phyloP scores from a whole-genome alignment of 306 rosid genomes.

The Prunus armeniaca region DNA sequence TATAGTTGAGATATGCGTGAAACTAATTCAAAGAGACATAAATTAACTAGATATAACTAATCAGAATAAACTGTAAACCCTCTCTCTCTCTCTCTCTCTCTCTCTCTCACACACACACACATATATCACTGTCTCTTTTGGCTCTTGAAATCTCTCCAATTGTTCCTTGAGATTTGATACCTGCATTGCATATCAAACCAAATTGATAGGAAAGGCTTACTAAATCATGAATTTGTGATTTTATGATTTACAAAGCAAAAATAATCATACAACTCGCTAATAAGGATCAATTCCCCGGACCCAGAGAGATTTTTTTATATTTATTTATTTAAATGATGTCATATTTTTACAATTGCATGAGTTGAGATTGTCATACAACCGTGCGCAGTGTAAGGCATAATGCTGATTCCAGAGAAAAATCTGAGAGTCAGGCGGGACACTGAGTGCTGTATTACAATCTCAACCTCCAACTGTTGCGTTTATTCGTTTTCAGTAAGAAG shows the following conservation, averaged over 20 bases:
- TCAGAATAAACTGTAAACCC: background rate
- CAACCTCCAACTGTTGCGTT: background rate
- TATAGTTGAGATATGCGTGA: no score
- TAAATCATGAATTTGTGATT: background rate
- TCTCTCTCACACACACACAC: background rate
- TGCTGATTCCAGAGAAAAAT: background rate
- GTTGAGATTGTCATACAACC: background rate
- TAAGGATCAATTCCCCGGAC: no score
- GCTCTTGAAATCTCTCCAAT: background rate
- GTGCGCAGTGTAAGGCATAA: conserved; percentile 13
- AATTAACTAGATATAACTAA: no score
- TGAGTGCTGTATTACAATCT: conserved; percentile 7
- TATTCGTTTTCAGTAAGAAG: background rate
- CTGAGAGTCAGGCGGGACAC: background rate
- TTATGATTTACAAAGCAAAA: background rate
- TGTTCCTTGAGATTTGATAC: background rate
- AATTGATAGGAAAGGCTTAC: background rate
- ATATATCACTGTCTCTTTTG: background rate
- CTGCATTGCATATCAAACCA: background rate
- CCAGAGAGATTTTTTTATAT: no score
- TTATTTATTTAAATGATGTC: no score
- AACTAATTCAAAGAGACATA: no score
- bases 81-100: background rate
- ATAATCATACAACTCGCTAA: background rate
- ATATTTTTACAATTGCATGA: background rate